Conservation (phyloP, 345 rosid genomes). For the Pelargonium nanum region DNA sequence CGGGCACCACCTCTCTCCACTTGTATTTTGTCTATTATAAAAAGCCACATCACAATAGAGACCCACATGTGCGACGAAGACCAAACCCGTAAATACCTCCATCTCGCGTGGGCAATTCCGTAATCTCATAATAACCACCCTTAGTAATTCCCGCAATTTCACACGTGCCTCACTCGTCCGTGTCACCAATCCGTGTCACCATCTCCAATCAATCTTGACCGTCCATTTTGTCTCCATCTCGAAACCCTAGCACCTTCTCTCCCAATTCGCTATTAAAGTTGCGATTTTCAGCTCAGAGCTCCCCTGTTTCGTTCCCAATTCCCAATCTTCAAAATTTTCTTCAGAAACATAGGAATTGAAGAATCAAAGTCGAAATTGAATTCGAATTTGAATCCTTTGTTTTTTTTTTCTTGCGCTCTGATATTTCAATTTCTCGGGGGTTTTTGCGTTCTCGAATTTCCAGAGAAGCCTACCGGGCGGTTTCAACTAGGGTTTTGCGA, state of each 20-base stretch:
- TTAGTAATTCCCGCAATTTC: slow-evolving; percentile 20
- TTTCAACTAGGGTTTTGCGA: slow-evolving; percentile 11
- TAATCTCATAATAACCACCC: background rate
- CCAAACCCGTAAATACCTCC: slow-evolving; percentile 1
- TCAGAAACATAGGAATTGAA: background rate
- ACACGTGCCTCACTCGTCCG: slow-evolving; percentile 2
- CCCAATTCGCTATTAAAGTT: background rate
- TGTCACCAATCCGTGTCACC: slow-evolving; percentile 11
- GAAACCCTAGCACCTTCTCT: slow-evolving; percentile 37
- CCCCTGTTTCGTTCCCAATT: background rate
- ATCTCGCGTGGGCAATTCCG: slow-evolving; percentile 16
- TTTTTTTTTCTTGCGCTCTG: background rate
- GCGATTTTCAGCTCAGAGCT: slow-evolving; percentile 3
- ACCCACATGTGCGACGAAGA: background rate
- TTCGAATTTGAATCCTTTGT: background rate
- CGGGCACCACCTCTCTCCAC: slow-evolving; percentile 1
- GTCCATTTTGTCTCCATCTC: slow-evolving; percentile 31
- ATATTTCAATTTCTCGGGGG: no score
- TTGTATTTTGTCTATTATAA: slow-evolving; percentile 2
- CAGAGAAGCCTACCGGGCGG: no score
- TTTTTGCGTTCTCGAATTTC: no score
- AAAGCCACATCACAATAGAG: background rate
- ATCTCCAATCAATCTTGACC: slow-evolving; percentile 42
- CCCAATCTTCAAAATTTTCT: background rate
- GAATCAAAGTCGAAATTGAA: background rate